Evolutionary conservation across 768 basidiomycete species (phyloP), one percentile per base, ranked within the genome.

Genomic region (Boletus coccyginus): DNA sequence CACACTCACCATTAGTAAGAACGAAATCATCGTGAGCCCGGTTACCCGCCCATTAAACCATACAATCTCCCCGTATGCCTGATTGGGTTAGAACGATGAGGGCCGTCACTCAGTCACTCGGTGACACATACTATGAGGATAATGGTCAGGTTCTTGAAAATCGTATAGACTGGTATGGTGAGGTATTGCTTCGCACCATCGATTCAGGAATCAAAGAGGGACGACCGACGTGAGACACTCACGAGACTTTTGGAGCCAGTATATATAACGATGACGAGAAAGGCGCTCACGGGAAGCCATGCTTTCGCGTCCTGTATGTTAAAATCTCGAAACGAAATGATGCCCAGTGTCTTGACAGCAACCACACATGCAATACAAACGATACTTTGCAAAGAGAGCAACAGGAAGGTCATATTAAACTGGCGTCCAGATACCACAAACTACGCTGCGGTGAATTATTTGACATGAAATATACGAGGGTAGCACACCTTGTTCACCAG

Each of bases 131-230:
- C 95, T 67, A 98, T 98, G 31, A 99, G 81, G 62, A 99, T 98
- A 66, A 98, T 99, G n/a, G 97, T 98, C 66, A 98, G 68, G 70
- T 99, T 99, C 75, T 99, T 99, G 83, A 98, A 98, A 60, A 99
- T 98, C 1, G 97, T 98, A 75, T 98, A 99, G 29, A 98, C 87
- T 0, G 97, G 97, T 73, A 99, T 98, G 61, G 86, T 91, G 47
- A 99, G 79, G 74, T 87, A 93, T 95, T 98, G 97, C 94, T 98
- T 72, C 7, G 36, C 13, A 44, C 11, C n/a, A n/a, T n/a, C n/a
- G n/a, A n/a, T n/a, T n/a, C n/a, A n/a, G n/a, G n/a, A n/a, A n/a
- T n/a, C n/a, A n/a, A n/a, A n/a, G n/a, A n/a, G n/a, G n/a, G n/a
- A n/a, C n/a, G n/a, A n/a, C n/a, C n/a, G n/a, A n/a, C n/a, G n/a